phyloP scores from a whole-genome alignment of 2,329 filamentous ascomycete species.

The Xylaria sp. region DNA sequence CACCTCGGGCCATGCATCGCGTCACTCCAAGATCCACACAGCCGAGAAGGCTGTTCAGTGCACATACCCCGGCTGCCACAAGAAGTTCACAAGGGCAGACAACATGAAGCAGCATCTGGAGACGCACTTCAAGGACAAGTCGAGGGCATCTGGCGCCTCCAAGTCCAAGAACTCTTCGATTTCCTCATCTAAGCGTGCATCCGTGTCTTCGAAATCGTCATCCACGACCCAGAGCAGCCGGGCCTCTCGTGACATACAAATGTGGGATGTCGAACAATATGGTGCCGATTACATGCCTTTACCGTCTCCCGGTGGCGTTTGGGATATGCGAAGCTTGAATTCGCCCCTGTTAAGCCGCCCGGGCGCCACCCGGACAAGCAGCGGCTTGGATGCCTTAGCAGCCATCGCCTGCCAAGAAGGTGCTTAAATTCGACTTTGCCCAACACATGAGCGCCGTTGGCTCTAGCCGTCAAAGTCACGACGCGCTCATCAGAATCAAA shows the following conservation, averaged over 20 bases:
- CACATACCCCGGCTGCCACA: conserved; percentile 72
- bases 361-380: conserved; percentile 50
- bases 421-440: conserved; percentile 18
- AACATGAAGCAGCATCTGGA: conserved; percentile 88
- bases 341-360: conserved; percentile 54
- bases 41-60: conserved; percentile 77
- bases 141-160: conserved; percentile 48
- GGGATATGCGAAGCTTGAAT: conserved; percentile 56
- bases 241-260: conserved; percentile 41
- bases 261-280: conserved; percentile 52
- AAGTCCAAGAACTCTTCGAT: conserved; percentile 41
- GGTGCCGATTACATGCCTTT: conserved; percentile 41
- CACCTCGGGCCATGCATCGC: conserved; percentile 83
- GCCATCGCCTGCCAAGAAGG: conserved; percentile 60
- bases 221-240: conserved; percentile 41
- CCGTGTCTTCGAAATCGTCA: conserved; percentile 39
- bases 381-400: conserved; percentile 61
- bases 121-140: conserved; percentile 73
- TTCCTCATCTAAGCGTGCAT: conserved; percentile 25
- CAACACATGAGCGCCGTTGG: not conserved
- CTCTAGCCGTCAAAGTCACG: not conserved
- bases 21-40: conserved; percentile 84
- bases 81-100: conserved; percentile 81
- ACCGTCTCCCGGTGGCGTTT: conserved; percentile 48
- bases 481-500: not conserved